These are phyloP conservation scores for Penicillium nordicum DNA, from an alignment of 2,329 filamentous ascomycete species.

Conservation along the genomic window DNA sequence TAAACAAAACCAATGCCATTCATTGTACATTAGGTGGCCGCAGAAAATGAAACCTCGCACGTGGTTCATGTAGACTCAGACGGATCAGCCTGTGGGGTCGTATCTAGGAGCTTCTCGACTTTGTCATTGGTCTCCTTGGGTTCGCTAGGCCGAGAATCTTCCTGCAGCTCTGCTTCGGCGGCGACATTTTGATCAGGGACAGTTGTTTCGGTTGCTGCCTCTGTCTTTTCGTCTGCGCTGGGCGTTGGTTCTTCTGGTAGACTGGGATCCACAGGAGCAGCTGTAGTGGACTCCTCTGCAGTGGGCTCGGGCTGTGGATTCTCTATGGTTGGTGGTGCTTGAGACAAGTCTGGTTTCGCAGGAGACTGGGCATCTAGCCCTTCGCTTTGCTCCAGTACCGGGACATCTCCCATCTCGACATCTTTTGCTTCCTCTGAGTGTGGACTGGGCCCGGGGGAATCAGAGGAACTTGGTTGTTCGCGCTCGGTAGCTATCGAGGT, in stretches of 20 bases:
- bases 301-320: neutral
- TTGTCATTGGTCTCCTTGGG: neutral
- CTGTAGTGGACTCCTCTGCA: neutral
- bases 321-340: neutral
- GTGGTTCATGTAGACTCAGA: neutral
- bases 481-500: neutral
- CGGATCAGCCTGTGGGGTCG: neutral
- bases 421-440: slow-evolving; percentile 6
- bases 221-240: neutral
- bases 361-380: neutral
- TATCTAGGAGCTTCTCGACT: neutral
- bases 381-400: neutral
- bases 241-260: neutral
- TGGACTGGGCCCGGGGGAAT: neutral
- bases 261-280: neutral
- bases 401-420: slow-evolving; percentile 6
- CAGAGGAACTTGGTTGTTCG: neutral
- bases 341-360: neutral
- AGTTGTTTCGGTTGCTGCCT: neutral
- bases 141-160: neutral
- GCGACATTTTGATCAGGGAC: neutral
- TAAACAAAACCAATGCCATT: neutral
- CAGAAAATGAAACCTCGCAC: neutral
- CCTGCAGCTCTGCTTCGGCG: neutral
- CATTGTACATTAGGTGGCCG: neutral